Evolutionary conservation across 805 yeast species (phyloP).

Genomic region (Wickerhamiella parazyma): DNA sequence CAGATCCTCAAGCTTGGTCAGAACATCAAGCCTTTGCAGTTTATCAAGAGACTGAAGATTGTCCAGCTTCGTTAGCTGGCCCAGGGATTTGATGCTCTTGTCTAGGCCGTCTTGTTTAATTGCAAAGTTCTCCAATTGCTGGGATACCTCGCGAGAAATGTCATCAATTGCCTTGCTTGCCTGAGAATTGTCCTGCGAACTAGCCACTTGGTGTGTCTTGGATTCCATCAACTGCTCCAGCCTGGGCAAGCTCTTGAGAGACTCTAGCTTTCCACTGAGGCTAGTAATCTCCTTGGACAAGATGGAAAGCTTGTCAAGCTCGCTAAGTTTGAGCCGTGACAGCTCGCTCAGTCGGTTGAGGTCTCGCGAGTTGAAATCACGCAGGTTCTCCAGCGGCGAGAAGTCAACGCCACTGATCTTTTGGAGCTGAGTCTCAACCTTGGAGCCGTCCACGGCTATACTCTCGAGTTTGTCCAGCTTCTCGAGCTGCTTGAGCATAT

Average conservation of each 20-base stretch:
- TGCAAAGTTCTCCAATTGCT: too few species aligned
- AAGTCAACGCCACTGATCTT: slow-evolving; percentile 12
- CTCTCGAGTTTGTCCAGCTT: slow-evolving; percentile 5
- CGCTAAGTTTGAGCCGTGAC: slow-evolving; percentile 5
- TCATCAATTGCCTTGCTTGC: too few species aligned
- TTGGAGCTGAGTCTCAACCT: slow-evolving; percentile 8
- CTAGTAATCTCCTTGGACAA: slow-evolving; percentile 2
- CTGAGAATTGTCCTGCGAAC: too few species aligned
- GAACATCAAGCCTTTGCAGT: slow-evolving; percentile 10
- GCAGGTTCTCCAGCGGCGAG: slow-evolving; percentile 5
- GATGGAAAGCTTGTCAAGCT: slow-evolving; percentile 7
- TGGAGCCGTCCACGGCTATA: neutral
- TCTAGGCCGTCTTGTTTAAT: neutral
- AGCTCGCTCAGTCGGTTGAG: slow-evolving; percentile 8
- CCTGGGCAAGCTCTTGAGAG: neutral
- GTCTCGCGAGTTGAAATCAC: neutral
- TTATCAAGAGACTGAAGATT: neutral
- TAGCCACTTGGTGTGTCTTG: slow-evolving; percentile 17
- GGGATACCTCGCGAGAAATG: neutral
- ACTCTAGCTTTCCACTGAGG: slow-evolving; percentile 3
- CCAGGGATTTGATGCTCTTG: neutral
- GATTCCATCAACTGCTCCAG: neutral
- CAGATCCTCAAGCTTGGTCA: slow-evolving; percentile 3
- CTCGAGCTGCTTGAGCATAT: slow-evolving; percentile 15
- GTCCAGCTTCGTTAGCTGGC: neutral